Evolutionary conservation across 2,329 filamentous ascomycete genomes (phyloP), one percentile per base, ranked within the genome.

Genomic region (Colletotrichum viniferum): DNA sequence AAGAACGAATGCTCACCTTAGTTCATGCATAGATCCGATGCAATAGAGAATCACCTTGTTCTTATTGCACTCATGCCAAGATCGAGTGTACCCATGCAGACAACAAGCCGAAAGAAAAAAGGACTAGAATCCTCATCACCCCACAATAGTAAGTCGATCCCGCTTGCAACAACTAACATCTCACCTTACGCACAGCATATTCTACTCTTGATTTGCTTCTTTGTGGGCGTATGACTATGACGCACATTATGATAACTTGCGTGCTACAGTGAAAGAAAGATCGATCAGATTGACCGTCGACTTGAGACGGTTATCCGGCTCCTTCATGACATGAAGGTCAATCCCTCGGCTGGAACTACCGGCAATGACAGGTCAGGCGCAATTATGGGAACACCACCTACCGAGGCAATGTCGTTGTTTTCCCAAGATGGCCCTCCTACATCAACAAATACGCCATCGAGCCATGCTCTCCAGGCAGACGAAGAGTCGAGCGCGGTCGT

Each of bases 281-380:
- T 85, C 26, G 84, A 85, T 56, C 81, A 80, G 18, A 84, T 85
- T 60, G 84, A 85, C 66, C 81, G 80, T 14, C 81, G 82, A 12
- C 80, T 85, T 3, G 82, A 85, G 70, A 81, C 80, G 1, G 81
- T 85, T 21, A 80, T 83, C 26, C 75, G 78, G 18, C 78, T 85
- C n/a, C 79, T 85, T 55, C 79, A 82, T 48, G 83, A 84, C 32
- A 79, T 85, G 74, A 84, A 80, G 63, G 79, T 79, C 36, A 80
- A 76, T 26, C 80, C 77, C 63, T 38, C 78, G 8, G 64, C 77
- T 43, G 71, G 74, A n/a, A 26, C 48, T 1, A 60, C 43, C 13
- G 21, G n/a, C 7, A 55, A 7, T 16, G 68, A 64, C 4, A 62
- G 24, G 26, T 21, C 16, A n/a, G 58, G 24, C 3, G 43, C 34